Conservation (phyloP, 2,329 filamentous ascomycete species). For the Colletotrichum viniferum region DNA sequence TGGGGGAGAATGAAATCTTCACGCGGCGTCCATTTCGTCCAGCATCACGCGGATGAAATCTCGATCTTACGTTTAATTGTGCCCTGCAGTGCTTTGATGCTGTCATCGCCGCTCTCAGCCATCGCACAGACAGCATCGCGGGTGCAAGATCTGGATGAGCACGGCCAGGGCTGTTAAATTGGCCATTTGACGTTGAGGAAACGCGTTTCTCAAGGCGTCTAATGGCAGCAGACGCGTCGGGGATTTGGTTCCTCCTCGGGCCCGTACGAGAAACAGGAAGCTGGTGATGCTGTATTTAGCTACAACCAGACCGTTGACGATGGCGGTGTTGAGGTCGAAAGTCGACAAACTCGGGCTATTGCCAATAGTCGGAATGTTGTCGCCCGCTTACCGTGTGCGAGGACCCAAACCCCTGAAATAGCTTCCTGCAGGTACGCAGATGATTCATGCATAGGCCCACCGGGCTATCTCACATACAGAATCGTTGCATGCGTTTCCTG, state of each 20-base stretch:
- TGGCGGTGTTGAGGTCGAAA: not conserved
- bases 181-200: not conserved
- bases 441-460: slow-evolving; percentile 5
- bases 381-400: not conserved
- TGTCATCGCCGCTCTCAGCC: not conserved
- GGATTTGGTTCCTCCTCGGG: not conserved
- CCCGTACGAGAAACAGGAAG: not conserved
- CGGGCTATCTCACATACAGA: not conserved
- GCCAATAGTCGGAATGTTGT: not conserved
- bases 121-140: slow-evolving; percentile 4
- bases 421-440: not conserved
- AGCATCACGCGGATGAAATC: not conserved
- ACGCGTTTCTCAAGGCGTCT: not conserved
- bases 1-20: not conserved
- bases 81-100: not conserved
- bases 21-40: not conserved
- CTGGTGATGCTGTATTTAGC: not conserved
- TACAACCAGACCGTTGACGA: not conserved
- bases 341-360: not conserved
- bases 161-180: not conserved
- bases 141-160: not conserved
- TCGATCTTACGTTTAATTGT: not conserved
- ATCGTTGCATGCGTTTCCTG: not conserved
- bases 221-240: not conserved
- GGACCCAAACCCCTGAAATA: not conserved